Evolutionary conservation across 108 stramenopile genomes (phyloP), one percentile per base, ranked within the genome.

Genomic region (Seminavis robusta): DNA sequence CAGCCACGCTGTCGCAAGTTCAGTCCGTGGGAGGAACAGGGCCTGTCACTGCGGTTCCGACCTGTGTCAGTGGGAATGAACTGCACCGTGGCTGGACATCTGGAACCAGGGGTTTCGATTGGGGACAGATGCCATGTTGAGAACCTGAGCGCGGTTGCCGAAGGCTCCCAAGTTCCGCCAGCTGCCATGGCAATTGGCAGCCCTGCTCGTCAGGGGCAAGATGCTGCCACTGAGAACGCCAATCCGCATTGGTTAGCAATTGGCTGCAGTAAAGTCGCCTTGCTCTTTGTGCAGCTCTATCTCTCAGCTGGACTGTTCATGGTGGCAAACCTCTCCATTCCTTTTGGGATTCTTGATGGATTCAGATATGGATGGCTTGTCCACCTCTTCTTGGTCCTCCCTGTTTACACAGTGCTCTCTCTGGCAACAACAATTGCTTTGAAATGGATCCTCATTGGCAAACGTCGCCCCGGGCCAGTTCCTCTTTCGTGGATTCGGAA

Each of bases 271-370:
- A 54, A 54, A 25, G 4, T 54, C 33, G 15, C 4, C 5, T 54
- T 32, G 52, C 37, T 54, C 17, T 16, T 45, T 33, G 36, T 54
- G n/a, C 33, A 54, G 52, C 36, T 54, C 5, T 54, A 54, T 16
- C 36, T 54, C 30, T 33, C 24, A 5, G 36, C 37, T 13, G 32
- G 21, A 20, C 4, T 20, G 17, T 23, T 42, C 16, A 20, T 54
- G 24, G 33, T 54, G 17, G 52, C 4, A 15, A 16, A 54, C 4
- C 20, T 23, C 36, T 54, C 37, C 16, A 23, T 16, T 32, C 33
- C 6, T 8, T 6, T 6, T 54, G 16, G 36, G n/a, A n/a, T n/a
- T 15, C 36, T 38, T 38, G 21, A 32, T 38, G 7, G 37, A 10
- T 54, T 32, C 33, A 54, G 52, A 42, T 54, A 54, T 13, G 19